phyloP scores from a whole-genome alignment of 768 basidiomycete genomes.

The Candolleomyces eurysporus region DNA sequence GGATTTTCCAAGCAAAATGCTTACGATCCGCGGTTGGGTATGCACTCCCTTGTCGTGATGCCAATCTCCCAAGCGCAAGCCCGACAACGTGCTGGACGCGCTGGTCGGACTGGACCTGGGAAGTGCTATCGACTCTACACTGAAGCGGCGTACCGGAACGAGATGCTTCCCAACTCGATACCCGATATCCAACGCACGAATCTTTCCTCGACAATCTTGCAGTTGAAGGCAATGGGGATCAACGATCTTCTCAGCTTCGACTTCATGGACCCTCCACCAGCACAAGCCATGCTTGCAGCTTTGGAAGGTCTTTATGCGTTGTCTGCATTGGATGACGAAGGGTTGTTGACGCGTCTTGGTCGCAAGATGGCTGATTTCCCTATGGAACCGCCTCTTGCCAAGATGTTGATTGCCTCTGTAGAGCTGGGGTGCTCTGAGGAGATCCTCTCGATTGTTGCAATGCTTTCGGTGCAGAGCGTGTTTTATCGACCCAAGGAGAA shows the following conservation, averaged over 20 bases:
- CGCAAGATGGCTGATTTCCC: slow-evolving; percentile 99
- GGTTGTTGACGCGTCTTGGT: slow-evolving; percentile 88
- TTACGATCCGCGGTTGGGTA: slow-evolving; percentile 94
- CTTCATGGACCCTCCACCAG: slow-evolving; percentile 99
- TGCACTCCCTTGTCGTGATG: slow-evolving; percentile 99
- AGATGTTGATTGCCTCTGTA: slow-evolving; percentile 97
- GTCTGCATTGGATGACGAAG: slow-evolving; percentile 96
- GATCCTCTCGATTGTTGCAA: slow-evolving; percentile 94
- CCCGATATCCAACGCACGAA: slow-evolving; percentile 98
- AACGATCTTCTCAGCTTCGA: slow-evolving; percentile 97
- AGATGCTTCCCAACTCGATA: slow-evolving; percentile 97
- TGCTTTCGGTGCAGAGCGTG: slow-evolving; percentile 94
- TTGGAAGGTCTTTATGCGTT: slow-evolving; percentile 92
- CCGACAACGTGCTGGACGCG: slow-evolving; percentile 91
- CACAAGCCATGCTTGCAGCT: slow-evolving; percentile 95
- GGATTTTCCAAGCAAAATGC: slow-evolving; percentile 99
- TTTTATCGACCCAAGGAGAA: slow-evolving; percentile 99
- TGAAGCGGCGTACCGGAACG: slow-evolving; percentile 96
- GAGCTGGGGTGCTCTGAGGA: slow-evolving; percentile 98
- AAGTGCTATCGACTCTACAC: slow-evolving; percentile 98
- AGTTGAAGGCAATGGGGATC: slow-evolving; percentile 98
- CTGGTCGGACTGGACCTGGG: slow-evolving; percentile 96
- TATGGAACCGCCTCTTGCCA: slow-evolving; percentile 93
- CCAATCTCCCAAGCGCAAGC: slow-evolving; percentile 99
- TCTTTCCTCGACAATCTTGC: slow-evolving; percentile 86